Evolutionary conservation across 176 grass and related monocot species (phyloP), one percentile per base, ranked within the genome.

Genomic region (Zea luxurians): DNA sequence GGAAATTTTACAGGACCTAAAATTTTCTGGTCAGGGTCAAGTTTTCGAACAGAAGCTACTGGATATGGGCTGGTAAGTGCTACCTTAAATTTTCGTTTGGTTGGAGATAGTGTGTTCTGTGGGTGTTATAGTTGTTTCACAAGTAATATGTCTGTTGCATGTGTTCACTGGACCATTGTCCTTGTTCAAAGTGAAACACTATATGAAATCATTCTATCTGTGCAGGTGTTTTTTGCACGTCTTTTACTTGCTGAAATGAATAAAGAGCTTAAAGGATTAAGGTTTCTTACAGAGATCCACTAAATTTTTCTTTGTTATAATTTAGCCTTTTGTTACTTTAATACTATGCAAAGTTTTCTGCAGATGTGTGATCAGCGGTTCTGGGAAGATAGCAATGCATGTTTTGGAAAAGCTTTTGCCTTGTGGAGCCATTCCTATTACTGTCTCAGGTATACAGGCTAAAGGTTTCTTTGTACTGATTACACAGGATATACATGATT

Each of bases 1-100:
- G 96, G 92, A 82, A 99, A 89, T 91, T 99, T 99, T 93, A 95
- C 88, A 90, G 96, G 96, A 78, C 96, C 96, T 81, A 99, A 95
- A 85, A 91, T 99, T 44, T 95, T 89, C 88, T 99, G 96, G 92
- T 95, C 92, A 73, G 96, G 96, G 83, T 99, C 92, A 87, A 99
- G 96, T 88, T 93, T 99, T 73, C 83, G 90, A 61, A 99, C 96
- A 73, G 96, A 99, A 85, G 92, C 96, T 81, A 99, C 96, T 83
- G 96, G 96, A 82, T 99, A 99, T n/a, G 92, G 96, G 52, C 75
- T 99, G 88, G 96, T 99, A 90, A 37, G 66, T 84, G 67, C 63
- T 73, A 47, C 71, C 62, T 88, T 83, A 64, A 69, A 20, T 59
- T 68, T 66, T 83, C 27, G n/a, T 70, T 77, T 59, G 58, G 54